Percentiles rank a stretch among this genome's conserved stretches.
phyloP scores from a whole-genome alignment of 2,329 filamentous ascomycete genomes.

The Emericellopsis cladophorae region DNA sequence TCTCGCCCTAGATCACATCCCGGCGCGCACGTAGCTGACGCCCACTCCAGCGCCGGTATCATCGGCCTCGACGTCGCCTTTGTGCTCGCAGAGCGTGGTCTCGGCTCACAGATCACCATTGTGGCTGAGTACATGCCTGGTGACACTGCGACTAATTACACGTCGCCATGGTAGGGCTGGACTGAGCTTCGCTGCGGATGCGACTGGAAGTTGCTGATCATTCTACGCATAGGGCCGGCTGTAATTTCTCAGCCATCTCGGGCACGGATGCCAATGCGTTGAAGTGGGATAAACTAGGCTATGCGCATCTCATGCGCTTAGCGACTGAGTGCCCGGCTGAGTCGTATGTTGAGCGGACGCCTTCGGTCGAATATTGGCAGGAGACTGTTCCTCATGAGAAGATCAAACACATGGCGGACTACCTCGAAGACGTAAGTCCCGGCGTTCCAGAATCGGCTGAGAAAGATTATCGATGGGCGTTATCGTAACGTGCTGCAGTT shows the following conservation, averaged over 20 bases:
- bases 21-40: too few species aligned
- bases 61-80: slow-evolving; percentile 25
- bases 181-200: too few species aligned
- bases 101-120: slow-evolving; percentile 18
- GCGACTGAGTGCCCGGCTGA: slow-evolving; percentile 14
- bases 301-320: slow-evolving; percentile 20
- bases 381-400: slow-evolving; percentile 22
- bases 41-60: slow-evolving; percentile 18
- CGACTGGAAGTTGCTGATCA: too few species aligned
- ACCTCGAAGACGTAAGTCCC: slow-evolving; percentile 23
- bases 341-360: slow-evolving; percentile 21
- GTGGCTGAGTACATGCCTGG: slow-evolving; percentile 26
- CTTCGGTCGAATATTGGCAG: slow-evolving; percentile 27
- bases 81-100: slow-evolving; percentile 19
- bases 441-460: slow-evolving; percentile 10
- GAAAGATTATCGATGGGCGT: slow-evolving; percentile 1
- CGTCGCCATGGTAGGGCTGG: slow-evolving; percentile 23
- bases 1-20: too few species aligned
- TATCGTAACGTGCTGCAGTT: slow-evolving; percentile 7
- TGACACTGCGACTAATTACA: slow-evolving; percentile 23
- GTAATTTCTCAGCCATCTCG: slow-evolving; percentile 30
- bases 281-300: slow-evolving; percentile 26
- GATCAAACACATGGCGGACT: slow-evolving; percentile 24
- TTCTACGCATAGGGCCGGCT: slow-evolving; percentile 19
- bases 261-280: slow-evolving; percentile 25